These are phyloP conservation scores for Penicillium waksmanii DNA, from an alignment of 495 filamentous ascomycete species.

Conservation along the genomic window DNA sequence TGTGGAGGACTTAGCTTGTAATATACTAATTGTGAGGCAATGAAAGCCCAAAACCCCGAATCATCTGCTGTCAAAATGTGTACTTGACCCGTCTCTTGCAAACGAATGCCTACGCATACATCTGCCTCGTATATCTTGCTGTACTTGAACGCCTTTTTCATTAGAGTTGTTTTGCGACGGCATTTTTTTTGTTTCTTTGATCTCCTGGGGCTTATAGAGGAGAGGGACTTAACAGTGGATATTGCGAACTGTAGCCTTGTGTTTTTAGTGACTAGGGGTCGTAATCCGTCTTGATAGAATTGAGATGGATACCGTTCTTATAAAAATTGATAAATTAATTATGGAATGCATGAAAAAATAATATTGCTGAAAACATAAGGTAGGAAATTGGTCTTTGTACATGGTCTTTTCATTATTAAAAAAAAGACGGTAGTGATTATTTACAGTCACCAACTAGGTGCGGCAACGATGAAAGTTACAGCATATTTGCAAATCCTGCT, in stretches of 20 bases:
- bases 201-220: conserved; percentile 12
- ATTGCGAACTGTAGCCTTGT: conserved; percentile 7
- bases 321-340: conserved; percentile 2
- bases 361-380: conserved; percentile 7
- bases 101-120: conserved; percentile 24
- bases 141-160: conserved; percentile 22
- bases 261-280: not conserved
- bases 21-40: conserved; percentile 23
- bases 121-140: conserved; percentile 23
- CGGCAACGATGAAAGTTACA: conserved; percentile 5
- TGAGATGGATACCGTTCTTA: not conserved
- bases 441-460: conserved; percentile 3
- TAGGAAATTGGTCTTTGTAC: conserved; percentile 9
- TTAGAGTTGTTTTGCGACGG: conserved; percentile 19
- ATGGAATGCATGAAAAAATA: conserved; percentile 5
- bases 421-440: conserved; percentile 9
- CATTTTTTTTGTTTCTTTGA: conserved; percentile 13
- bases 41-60: conserved; percentile 28
- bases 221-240: conserved; percentile 1
- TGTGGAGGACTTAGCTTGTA: conserved; percentile 8
- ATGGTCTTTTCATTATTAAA: conserved; percentile 11
- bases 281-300: not conserved
- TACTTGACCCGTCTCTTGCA: conserved; percentile 26
- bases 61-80: conserved; percentile 23
- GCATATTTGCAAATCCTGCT: conserved; percentile 7